A percentile compares a stretch with the other conserved stretches of the same genome.
phyloP scores from a whole-genome alignment of 371 early-diverging fungal species.

The Mortierella sp. region DNA sequence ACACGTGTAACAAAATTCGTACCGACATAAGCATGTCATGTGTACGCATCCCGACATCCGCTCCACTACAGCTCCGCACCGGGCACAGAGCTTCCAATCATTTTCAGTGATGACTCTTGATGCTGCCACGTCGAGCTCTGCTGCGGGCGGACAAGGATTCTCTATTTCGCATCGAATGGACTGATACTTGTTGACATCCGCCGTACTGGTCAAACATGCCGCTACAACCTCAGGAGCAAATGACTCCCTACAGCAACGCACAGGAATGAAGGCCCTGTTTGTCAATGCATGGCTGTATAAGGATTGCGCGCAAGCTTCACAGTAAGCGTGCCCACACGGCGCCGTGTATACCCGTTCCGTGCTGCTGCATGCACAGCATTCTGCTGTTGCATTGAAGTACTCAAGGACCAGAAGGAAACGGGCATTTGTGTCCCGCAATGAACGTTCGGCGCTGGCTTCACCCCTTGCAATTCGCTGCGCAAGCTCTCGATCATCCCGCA shows the following conservation, averaged over 20 bases:
- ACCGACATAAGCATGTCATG: conserved; percentile 25
- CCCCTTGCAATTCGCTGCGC: conserved; percentile 6
- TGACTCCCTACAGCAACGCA: conserved; percentile 23
- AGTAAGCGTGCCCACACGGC: conserved; percentile 28
- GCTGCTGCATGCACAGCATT: conserved; percentile 19
- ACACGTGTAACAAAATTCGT: conserved; percentile 40
- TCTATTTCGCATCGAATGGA: conserved; percentile 21
- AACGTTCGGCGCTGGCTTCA: conserved; percentile 13
- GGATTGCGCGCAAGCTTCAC: conserved; percentile 20
- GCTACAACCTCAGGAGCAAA: conserved; percentile 1
- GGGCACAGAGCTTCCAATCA: conserved; percentile 26
- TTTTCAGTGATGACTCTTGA: conserved; percentile 16
- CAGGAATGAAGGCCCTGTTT: conserved; percentile 25
- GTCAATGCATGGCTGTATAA: conserved; percentile 17
- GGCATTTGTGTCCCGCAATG: neutral
- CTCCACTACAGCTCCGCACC: conserved; percentile 38
- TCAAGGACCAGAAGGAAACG: conserved; percentile 2
- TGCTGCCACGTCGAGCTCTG: conserved; percentile 17
- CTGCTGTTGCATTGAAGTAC: conserved; percentile 6
- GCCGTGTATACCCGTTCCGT: conserved; percentile 6
- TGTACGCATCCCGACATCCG: conserved; percentile 24
- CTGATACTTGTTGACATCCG: conserved; percentile 6
- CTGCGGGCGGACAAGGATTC: conserved; percentile 10
- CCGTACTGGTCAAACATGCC: conserved; percentile 11
- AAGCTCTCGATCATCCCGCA: conserved; percentile 14